Conservation (phyloP, 148 eudicot genomes). For the Diospyros lotus region DNA sequence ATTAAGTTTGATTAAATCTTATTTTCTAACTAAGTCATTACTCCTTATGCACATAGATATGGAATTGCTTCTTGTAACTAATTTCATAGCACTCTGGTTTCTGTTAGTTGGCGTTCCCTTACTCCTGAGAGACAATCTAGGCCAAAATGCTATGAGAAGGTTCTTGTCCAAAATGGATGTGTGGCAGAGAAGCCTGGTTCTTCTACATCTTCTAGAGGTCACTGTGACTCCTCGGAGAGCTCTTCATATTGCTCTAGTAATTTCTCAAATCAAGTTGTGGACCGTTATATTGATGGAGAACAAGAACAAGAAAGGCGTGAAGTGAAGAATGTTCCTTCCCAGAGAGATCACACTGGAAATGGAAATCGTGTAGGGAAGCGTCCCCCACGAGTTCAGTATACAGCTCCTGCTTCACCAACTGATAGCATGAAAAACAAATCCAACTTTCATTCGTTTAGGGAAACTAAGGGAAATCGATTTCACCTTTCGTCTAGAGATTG, state of each 20-base stretch:
- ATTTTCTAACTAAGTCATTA: not conserved
- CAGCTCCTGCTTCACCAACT: slow-evolving; percentile 49
- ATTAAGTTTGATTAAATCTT: not conserved
- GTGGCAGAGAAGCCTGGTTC: slow-evolving; percentile 24
- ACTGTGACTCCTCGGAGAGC: slow-evolving; percentile 40
- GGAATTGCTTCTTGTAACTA: slow-evolving; percentile 7
- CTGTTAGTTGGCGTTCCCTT: slow-evolving; percentile 40
- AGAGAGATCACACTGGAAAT: slow-evolving; percentile 27
- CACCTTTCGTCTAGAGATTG: slow-evolving; percentile 41
- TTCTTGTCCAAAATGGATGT: slow-evolving; percentile 25
- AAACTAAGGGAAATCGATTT: slow-evolving; percentile 34
- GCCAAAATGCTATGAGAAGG: slow-evolving; percentile 29
- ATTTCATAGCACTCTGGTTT: slow-evolving; percentile 1
- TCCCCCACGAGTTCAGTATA: slow-evolving; percentile 54
- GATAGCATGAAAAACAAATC: slow-evolving; percentile 53
- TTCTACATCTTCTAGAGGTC: slow-evolving; percentile 21
- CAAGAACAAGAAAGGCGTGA: slow-evolving; percentile 48
- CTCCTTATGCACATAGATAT: slow-evolving; percentile 1
- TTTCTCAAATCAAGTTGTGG: slow-evolving; percentile 65
- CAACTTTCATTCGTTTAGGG: slow-evolving; percentile 50
- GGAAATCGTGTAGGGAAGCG: slow-evolving; percentile 29
- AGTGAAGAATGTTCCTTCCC: slow-evolving; percentile 21
- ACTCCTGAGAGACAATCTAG: slow-evolving; percentile 63
- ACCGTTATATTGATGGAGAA: slow-evolving; percentile 88
- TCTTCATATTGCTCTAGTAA: slow-evolving; percentile 64